Evolutionary conservation across 2,329 filamentous ascomycete species (phyloP), one percentile per base, ranked within the genome.

Genomic region (Cordyceps cateniannulata): DNA sequence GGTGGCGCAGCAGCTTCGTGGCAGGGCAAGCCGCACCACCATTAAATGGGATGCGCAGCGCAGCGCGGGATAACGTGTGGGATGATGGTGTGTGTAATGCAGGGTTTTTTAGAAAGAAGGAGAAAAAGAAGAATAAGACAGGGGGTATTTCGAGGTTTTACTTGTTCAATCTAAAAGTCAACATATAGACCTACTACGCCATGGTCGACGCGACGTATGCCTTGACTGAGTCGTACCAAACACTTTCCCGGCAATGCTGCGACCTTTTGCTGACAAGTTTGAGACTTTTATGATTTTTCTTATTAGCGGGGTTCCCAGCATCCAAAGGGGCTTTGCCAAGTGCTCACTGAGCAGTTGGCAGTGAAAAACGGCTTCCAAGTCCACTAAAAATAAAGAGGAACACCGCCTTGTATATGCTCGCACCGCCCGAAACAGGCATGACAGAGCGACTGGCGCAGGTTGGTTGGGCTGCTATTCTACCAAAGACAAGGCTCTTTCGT

Each of bases 1-100:
- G 53, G 53, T 56, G 53, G 53, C 53, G 53, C 53, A 56, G 53
- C 53, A 5, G 25, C 29, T 47, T n/a, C 42, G 53, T 47, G 40
- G 53, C 53, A 35, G 27, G 25, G 53, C 53, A 35, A 4, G 10
- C 5, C 44, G 44, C 22, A 47, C 44, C 53, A 24, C 40, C 22
- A 47, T 3, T 47, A 32, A 20, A 35, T n/a, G 42, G n/a, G 44
- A 47, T 47, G 38, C 16, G 38, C 32, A 35, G 32, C n/a, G n/a
- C n/a, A 35, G 53, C 27, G 51, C 38, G 51, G 51, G 51, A 54
- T 54, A 22, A 47, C 27, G 52, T 22, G 8, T 24, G 52, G 8
- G 52, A n/a, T n/a, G 22, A 45, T 55, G 52, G 42, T 27, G 52
- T 32, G 29, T 6, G 24, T 22, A 5, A 5, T 10, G 10, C 1